Evolutionary conservation across 2,329 filamentous ascomycete species (phyloP), one percentile per base, ranked within the genome.

Genomic region (Chrysoporthe austroafricana): DNA sequence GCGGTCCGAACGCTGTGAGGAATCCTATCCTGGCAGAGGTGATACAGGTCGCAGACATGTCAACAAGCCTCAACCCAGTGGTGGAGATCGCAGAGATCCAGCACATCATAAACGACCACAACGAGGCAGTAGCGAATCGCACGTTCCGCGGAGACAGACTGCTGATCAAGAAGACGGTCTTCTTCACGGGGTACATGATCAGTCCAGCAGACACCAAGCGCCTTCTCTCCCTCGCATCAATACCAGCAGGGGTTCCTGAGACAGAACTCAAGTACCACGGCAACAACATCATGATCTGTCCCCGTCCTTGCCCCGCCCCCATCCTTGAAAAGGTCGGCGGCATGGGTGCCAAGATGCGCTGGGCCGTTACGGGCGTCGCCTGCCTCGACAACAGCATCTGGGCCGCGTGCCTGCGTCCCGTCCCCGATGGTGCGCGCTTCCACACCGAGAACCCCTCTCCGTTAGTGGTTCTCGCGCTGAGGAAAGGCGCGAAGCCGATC

Each of bases 171-270:
- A 94, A 94, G 76, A 93, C 89, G 1, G 90, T 97, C 62, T 93
- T 94, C 79, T 97, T 95, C 79, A 97, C 96, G 1, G 93, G 93
- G 62, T 98, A 99, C 79, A 88, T 97, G 79, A 90, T 99, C 71
- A 84, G 84, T 52, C 83, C 88, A 60, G 83, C 86, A 36, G 92
- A 96, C 77, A 90, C 90, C 2, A 87, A 91, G 74, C 88, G 86
- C 66, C 83, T 98, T 48, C 86, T 92, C 66, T 85, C 86, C 6
- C 84, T 97, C n/a, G 88, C 90, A 42, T 79, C 88, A 63, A 81
- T 93, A 26, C 90, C 90, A 4, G 75, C 82, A 4, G 85, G 86
- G 67, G 81, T 89, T 64, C 83, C 88, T 39, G 88, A 91, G 62
- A 84, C 86, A 63, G 92, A 96, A 63, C 82, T 97, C 71, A 93